These are phyloP conservation scores for Aegilops umbellulata DNA, from an alignment of 176 grass and related monocot genomes.

Conservation along the genomic window DNA sequence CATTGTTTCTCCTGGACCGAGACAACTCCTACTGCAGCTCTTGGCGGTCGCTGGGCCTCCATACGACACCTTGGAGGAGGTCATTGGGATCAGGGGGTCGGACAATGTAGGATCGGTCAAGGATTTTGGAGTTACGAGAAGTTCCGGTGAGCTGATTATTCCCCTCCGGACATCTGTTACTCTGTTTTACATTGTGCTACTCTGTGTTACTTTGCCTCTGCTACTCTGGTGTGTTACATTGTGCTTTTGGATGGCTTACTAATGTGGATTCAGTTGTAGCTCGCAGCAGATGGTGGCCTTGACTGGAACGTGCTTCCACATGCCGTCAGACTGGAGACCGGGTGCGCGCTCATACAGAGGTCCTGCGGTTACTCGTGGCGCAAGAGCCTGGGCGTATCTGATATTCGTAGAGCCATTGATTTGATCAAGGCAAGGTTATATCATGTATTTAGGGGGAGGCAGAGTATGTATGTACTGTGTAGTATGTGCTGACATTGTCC, in stretches of 20 bases:
- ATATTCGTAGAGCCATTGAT: conserved; percentile 61
- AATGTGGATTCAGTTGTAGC: conserved; percentile 46
- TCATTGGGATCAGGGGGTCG: conserved; percentile 80
- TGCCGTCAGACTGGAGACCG: conserved; percentile 61
- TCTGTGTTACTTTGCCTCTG: too few species aligned
- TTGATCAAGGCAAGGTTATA: conserved; percentile 61
- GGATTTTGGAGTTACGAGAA: conserved; percentile 75
- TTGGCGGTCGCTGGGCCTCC: conserved; percentile 78
- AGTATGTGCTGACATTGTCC: not conserved
- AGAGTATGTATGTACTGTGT: not conserved
- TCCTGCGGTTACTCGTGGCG: conserved; percentile 93
- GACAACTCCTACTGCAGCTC: conserved; percentile 42
- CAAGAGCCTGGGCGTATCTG: conserved; percentile 58
- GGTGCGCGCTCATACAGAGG: conserved; percentile 82
- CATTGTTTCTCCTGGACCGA: not conserved
- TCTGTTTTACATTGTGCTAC: too few species aligned
- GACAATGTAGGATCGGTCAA: conserved; percentile 77
- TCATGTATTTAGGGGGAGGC: too few species aligned
- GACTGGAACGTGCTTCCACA: conserved; percentile 60
- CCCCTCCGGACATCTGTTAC: not conserved
- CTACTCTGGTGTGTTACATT: too few species aligned
- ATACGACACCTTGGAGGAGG: conserved; percentile 88
- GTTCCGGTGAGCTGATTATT: conserved; percentile 63
- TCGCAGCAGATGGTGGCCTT: conserved; percentile 72
- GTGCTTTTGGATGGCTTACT: not conserved